Percentiles rank a stretch among this genome's conserved stretches.
phyloP scores from a whole-genome alignment of 495 filamentous ascomycete genomes.

The Neohortaea acidophila region DNA sequence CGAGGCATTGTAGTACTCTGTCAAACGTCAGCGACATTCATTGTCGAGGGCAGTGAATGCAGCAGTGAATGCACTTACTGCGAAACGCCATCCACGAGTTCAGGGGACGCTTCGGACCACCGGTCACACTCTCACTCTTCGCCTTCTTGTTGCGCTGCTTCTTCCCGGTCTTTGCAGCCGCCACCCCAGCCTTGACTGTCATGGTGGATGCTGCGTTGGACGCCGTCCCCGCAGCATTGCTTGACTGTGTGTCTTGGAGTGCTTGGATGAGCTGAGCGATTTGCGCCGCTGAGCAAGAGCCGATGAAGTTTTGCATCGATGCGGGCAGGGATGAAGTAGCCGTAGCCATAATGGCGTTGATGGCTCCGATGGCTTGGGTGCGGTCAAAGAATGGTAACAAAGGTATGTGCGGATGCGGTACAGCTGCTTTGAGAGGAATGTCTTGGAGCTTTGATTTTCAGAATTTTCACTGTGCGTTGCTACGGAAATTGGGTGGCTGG shows the following conservation, averaged over 20 bases:
- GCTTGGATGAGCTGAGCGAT: no score
- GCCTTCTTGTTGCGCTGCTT: conserved; percentile 7
- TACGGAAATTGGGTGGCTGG: no score
- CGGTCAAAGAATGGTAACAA: conserved; percentile 6
- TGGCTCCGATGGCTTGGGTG: conserved; percentile 4
- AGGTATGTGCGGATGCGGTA: conserved; percentile 6
- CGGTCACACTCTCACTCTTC: conserved; percentile 5
- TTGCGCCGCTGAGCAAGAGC: no score
- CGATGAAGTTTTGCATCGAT: neutral
- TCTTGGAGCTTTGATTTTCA: no score
- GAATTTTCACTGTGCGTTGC: no score
- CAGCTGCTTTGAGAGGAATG: neutral
- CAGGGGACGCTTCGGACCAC: conserved; percentile 1
- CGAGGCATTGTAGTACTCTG: neutral
- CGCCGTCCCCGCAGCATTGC: no score
- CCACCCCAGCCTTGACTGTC: conserved; percentile 1
- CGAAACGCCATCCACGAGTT: conserved; percentile 11
- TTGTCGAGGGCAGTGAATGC: no score
- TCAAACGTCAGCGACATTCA: no score
- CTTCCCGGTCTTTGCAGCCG: conserved; percentile 4
- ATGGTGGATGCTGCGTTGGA: conserved; percentile 5
- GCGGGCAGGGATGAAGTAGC: neutral
- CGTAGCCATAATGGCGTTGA: conserved; percentile 2
- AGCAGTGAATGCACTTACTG: no score
- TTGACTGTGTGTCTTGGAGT: no score